Evolutionary conservation across 2,329 filamentous ascomycete genomes (phyloP).

Genomic region (Boeremia exigua): DNA sequence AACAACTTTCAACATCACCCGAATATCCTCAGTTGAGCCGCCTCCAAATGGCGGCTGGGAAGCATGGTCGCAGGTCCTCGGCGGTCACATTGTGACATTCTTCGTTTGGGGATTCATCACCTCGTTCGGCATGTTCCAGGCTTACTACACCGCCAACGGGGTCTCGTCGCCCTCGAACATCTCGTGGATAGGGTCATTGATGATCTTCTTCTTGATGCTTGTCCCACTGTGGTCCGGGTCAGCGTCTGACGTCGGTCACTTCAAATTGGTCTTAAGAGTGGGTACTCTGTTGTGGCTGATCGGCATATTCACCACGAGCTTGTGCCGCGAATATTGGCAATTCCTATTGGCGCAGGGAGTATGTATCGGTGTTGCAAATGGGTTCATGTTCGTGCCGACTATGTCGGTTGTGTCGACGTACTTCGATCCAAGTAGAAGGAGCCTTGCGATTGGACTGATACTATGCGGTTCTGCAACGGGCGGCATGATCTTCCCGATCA

Average conservation of each 20-base stretch:
- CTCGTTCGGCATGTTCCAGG: slow-evolving; percentile 55
- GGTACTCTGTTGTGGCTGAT: slow-evolving; percentile 53
- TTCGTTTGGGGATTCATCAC: slow-evolving; percentile 51
- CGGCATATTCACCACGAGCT: slow-evolving; percentile 58
- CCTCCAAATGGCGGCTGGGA: slow-evolving; percentile 51
- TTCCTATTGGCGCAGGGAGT: slow-evolving; percentile 41
- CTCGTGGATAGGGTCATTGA: slow-evolving; percentile 60
- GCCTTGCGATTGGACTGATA: slow-evolving; percentile 64
- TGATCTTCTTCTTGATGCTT: slow-evolving; percentile 55
- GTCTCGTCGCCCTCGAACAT: slow-evolving; percentile 53
- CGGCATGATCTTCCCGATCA: slow-evolving; percentile 66
- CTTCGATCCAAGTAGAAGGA: slow-evolving; percentile 60
- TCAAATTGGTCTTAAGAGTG: slow-evolving; percentile 49
- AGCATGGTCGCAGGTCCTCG: slow-evolving; percentile 42
- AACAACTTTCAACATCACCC: slow-evolving; percentile 3
- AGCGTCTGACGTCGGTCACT: slow-evolving; percentile 58
- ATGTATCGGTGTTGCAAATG: slow-evolving; percentile 39
- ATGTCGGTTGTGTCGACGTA: slow-evolving; percentile 55
- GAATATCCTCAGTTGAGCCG: slow-evolving; percentile 19
- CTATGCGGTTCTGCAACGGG: slow-evolving; percentile 66
- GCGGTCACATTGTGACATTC: slow-evolving; percentile 37
- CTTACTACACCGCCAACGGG: slow-evolving; percentile 54
- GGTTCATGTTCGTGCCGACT: slow-evolving; percentile 39
- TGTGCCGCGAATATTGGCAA: slow-evolving; percentile 58
- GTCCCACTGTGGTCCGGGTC: slow-evolving; percentile 55